Percentiles rank a stretch among this genome's conserved stretches.
Conservation (phyloP, 208 protist genomes). For the Crithidia bombi region DNA sequence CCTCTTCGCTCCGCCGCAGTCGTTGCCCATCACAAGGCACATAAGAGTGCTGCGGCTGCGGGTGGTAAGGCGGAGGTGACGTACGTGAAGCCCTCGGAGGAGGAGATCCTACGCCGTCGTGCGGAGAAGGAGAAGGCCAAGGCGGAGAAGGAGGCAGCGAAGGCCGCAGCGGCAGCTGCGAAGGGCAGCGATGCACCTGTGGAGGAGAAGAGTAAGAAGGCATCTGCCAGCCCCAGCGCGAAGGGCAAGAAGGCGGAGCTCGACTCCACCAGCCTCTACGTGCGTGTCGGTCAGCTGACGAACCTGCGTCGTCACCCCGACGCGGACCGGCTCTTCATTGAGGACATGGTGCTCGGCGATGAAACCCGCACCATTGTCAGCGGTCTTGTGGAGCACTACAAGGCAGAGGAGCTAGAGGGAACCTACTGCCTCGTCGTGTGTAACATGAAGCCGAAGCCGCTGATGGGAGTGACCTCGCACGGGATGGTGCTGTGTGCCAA, state of each 20-base stretch:
- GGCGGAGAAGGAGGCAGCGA: slow-evolving; percentile 57
- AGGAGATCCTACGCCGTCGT: slow-evolving; percentile 80
- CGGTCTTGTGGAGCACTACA: slow-evolving; percentile 89
- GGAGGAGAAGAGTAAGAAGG: slow-evolving; percentile 4
- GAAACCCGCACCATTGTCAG: slow-evolving; percentile 92
- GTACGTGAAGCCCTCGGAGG: slow-evolving; percentile 78
- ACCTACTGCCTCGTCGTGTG: slow-evolving; percentile 86
- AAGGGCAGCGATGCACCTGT: not conserved
- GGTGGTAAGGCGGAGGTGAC: slow-evolving; percentile 25
- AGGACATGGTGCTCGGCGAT: slow-evolving; percentile 92
- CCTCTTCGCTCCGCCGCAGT: slow-evolving; percentile 38
- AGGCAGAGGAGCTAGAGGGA: slow-evolving; percentile 71
- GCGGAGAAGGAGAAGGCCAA: slow-evolving; percentile 79
- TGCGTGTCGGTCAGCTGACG: slow-evolving; percentile 88
- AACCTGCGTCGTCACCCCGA: slow-evolving; percentile 81
- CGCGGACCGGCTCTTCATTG: slow-evolving; percentile 89
- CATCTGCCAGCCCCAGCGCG: slow-evolving; percentile 22
- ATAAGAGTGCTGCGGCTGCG: not conserved
- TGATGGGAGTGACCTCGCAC: slow-evolving; percentile 89
- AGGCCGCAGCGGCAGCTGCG: slow-evolving; percentile 17
- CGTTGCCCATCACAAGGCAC: not conserved
- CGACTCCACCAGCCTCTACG: slow-evolving; percentile 43
- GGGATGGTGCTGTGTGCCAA: slow-evolving; percentile 94
- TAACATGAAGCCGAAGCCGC: slow-evolving; percentile 93
- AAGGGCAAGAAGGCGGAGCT: slow-evolving; percentile 34